Conservation (phyloP, 2,329 filamentous ascomycete genomes). For the Scytalidium lignicola region DNA sequence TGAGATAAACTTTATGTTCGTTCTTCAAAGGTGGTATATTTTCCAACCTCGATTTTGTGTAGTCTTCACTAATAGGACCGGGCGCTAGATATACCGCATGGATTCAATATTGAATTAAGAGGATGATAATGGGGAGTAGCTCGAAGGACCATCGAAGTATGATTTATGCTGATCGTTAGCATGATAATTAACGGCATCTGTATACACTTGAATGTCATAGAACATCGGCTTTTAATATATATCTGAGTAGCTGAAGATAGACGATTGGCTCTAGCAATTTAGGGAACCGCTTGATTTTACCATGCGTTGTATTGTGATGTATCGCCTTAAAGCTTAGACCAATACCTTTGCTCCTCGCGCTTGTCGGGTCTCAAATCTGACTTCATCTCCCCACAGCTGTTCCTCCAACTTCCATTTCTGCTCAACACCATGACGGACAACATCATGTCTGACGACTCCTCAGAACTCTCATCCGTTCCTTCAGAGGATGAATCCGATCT, state of each 20-base stretch:
- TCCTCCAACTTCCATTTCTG: background rate
- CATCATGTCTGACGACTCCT: conserved; percentile 49
- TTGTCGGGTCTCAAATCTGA: background rate
- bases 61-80: too few species aligned
- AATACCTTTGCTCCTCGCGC: background rate
- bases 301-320: background rate
- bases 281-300: background rate
- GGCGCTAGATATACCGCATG: too few species aligned
- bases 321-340: background rate
- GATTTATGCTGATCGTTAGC: too few species aligned
- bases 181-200: too few species aligned
- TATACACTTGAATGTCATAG: too few species aligned
- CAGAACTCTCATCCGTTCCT: conserved; percentile 53
- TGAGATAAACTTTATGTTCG: too few species aligned
- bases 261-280: background rate
- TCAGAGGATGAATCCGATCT: conserved; percentile 51
- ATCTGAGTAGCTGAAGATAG: background rate
- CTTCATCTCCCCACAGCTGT: background rate
- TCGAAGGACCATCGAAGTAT: too few species aligned
- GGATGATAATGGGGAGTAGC: too few species aligned
- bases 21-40: too few species aligned
- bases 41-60: too few species aligned
- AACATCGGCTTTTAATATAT: background rate
- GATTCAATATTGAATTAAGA: too few species aligned
- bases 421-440: conserved; percentile 3